Evolutionary conservation across 2,329 filamentous ascomycete species (phyloP).

Genomic region (Corinectria fuckeliana): DNA sequence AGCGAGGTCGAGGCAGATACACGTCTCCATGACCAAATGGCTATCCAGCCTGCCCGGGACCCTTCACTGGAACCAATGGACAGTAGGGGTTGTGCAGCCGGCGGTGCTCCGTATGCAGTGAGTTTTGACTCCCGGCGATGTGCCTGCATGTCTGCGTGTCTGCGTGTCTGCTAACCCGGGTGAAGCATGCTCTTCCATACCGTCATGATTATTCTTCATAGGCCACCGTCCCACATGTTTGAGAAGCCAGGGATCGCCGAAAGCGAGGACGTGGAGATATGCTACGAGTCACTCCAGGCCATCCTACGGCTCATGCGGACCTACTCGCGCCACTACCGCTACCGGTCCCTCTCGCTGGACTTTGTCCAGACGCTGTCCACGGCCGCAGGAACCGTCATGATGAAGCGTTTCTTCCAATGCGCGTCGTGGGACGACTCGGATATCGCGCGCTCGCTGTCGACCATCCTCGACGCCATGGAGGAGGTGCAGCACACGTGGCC

Average conservation of each 20-base stretch:
- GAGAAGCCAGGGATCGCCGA: constrained; percentile 47
- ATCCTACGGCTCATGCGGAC: constrained; percentile 53
- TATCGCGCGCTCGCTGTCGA: constrained; percentile 57
- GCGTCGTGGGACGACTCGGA: constrained; percentile 50
- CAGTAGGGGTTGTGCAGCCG: constrained; percentile 52
- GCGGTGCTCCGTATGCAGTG: constrained; percentile 56
- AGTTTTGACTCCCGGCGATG: constrained; percentile 17
- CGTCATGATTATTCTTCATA: constrained; percentile 58
- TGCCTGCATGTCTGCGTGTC: background rate
- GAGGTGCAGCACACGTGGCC: constrained; percentile 59
- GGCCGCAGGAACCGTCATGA: constrained; percentile 53
- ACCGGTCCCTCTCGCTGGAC: constrained; percentile 52
- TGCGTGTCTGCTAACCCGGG: constrained; percentile 22
- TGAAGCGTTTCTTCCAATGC: constrained; percentile 52
- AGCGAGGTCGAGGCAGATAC: constrained; percentile 52
- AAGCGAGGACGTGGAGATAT: constrained; percentile 56
- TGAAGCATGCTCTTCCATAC: constrained; percentile 55
- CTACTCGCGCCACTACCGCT: constrained; percentile 53
- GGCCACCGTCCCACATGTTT: constrained; percentile 53
- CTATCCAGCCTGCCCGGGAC: constrained; percentile 52
- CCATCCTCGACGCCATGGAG: constrained; percentile 56
- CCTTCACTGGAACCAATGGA: constrained; percentile 60
- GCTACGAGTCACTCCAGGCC: constrained; percentile 55
- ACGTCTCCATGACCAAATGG: constrained; percentile 55
- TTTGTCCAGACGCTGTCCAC: constrained; percentile 58